Conservation (phyloP, 2,329 filamentous ascomycete species). For the Cladophialophora carrionii region DNA sequence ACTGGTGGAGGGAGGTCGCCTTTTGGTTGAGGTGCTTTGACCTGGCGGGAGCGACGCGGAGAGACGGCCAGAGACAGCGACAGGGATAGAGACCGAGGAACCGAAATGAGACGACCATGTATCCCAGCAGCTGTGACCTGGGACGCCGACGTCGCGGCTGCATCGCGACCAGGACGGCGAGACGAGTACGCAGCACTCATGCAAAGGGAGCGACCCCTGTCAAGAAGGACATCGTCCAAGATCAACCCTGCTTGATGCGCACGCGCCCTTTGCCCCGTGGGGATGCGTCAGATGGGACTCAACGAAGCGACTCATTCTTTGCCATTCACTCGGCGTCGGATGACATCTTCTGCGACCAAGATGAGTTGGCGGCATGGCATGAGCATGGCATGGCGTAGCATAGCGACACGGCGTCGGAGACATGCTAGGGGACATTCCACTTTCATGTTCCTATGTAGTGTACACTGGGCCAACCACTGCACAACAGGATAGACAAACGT, state of each 20-base stretch:
- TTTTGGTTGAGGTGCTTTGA: conserved; percentile 27
- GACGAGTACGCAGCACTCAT: neutral
- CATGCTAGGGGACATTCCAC: neutral
- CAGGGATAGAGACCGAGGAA: neutral
- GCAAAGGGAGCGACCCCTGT: too few relatives aligned
- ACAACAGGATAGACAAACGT: conserved; percentile 2
- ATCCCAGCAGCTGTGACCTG: neutral
- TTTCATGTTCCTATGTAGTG: neutral
- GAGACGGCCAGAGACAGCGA: neutral
- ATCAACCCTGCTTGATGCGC: neutral
- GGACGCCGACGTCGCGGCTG: neutral
- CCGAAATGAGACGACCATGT: neutral
- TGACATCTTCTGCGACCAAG: neutral
- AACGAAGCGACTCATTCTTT: neutral
- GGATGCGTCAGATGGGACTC: neutral
- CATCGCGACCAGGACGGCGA: neutral
- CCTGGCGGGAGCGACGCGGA: neutral
- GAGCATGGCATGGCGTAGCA: conserved; percentile 3
- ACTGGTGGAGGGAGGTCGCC: conserved; percentile 33
- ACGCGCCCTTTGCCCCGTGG: neutral
- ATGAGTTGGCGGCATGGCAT: neutral
- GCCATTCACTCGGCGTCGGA: neutral
- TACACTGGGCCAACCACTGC: conserved; percentile 1
- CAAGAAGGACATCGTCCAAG: neutral
- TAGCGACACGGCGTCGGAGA: conserved; percentile 7